phyloP scores from a whole-genome alignment of 2,329 filamentous ascomycete species.

The Epichloe sp. region DNA sequence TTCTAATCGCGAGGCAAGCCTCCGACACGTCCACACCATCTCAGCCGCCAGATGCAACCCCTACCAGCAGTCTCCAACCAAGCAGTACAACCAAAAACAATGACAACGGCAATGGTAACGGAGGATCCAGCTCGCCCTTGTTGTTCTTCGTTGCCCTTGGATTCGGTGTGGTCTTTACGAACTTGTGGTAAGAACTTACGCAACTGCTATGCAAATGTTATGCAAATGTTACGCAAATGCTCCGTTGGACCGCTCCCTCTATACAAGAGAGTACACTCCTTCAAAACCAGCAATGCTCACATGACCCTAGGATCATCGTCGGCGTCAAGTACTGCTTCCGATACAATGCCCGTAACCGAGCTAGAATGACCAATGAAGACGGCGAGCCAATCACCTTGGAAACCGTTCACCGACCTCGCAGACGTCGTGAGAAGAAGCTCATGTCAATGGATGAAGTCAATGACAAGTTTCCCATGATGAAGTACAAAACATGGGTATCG shows the following conservation, averaged over 20 bases:
- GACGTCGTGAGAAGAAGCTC: constrained; percentile 89
- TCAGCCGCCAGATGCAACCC: constrained; percentile 5
- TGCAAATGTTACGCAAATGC: neutral
- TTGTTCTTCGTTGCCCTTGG: constrained; percentile 88
- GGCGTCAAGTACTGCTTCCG: constrained; percentile 99
- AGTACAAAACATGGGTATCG: constrained; percentile 93
- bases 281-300: neutral
- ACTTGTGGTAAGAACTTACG: constrained; percentile 64
- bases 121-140: constrained; percentile 29
- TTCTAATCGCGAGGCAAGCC: constrained; percentile 23
- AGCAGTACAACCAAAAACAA: constrained; percentile 9
- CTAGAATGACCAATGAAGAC: constrained; percentile 62
- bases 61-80: constrained; percentile 7
- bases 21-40: constrained; percentile 6
- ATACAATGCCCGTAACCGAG: constrained; percentile 88
- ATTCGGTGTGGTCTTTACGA: constrained; percentile 97
- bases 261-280: neutral
- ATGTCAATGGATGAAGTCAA: constrained; percentile 99
- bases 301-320: constrained; percentile 77
- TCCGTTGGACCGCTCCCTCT: neutral
- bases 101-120: constrained; percentile 8
- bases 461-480: constrained; percentile 85
- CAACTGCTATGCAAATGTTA: neutral
- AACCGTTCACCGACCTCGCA: constrained; percentile 71
- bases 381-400: constrained; percentile 80